Evolutionary conservation across 192 early-diverging fungal genomes (phyloP), one percentile per base, ranked within the genome.

Genomic region (Pecoramyces ruminantium): DNA sequence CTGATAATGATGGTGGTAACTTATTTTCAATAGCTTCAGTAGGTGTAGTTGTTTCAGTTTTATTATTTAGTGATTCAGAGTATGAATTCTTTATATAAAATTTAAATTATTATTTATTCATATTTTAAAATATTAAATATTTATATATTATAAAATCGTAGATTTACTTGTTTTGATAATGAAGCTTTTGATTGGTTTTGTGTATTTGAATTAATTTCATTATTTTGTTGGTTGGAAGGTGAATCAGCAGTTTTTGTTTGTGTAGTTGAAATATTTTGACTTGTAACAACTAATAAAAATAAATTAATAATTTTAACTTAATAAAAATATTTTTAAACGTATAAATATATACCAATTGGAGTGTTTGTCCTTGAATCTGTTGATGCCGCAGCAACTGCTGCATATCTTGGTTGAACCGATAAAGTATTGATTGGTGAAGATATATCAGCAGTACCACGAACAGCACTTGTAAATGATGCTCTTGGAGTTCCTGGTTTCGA

Each of bases 1-100:
- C 93, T 3, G 88, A 87, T 78, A 93, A 86, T 28, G 92, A 87
- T 27, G 92, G 89, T 4, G 92, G 92, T 13, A 94, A 83, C 51
- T 87, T 81, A 81, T 84, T 89, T 79, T 88, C 86, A 30, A 58
- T 82, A 78, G 86, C 85, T 79, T 87, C 83, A 79, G 86, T 84
- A 16, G 80, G 77, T 78, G 39, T 17, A 78, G 80, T 29, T 77
- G 29, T 27, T 77, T 40, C 29, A 78, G 77, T 40, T 80, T 79
- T 79, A 78, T 39, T 30, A 9, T 25, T 30, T 30, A 87, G 80
- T 29, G 86, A 81, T 79, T 84, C 88, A 77, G 83, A 77, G 12
- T 81, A 80, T 16, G 81, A 81, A 18, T 82, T 21, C 29, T 78
- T 78, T 29, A 79, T 78, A 29, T n/a, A n/a, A n/a, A n/a, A n/a